Evolutionary conservation across 306 rosid genomes (phyloP).

Genomic region (Pyrus communis): DNA sequence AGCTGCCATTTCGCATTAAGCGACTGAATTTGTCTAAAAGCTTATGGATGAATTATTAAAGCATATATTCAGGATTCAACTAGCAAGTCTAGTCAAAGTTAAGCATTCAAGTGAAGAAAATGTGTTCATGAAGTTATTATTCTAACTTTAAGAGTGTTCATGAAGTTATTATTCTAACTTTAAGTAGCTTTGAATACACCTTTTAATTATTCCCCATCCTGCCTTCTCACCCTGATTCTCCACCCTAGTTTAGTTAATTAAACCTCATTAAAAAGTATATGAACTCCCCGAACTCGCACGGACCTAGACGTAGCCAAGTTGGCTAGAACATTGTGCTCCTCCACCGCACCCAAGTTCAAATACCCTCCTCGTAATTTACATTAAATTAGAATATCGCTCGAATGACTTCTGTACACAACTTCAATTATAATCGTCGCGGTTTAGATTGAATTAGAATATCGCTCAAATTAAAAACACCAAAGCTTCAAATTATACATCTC

Average conservation of each 20-base stretch:
- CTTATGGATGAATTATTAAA: background rate
- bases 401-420: no score
- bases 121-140: slow-evolving; percentile 31
- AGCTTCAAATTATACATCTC: slow-evolving; percentile 1
- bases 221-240: slow-evolving; percentile 3
- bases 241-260: background rate
- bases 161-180: slow-evolving; percentile 32
- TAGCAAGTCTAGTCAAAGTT: slow-evolving; percentile 22
- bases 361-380: no score
- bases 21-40: no score
- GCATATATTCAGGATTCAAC: background rate
- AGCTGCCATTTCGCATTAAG: background rate
- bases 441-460: no score
- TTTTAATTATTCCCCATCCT: slow-evolving; percentile 24
- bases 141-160: slow-evolving; percentile 27
- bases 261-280: background rate
- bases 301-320: no score
- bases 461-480: background rate
- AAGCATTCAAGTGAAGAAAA: slow-evolving; percentile 18
- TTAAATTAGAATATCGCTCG: no score
- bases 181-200: slow-evolving; percentile 37
- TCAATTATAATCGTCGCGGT: no score
- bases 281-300: no score
- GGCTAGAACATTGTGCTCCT: no score
- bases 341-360: no score